Base-by-base conservation (phyloP, 2,329 filamentous ascomycete genomes). In the Ophiostoma sp. region DNA sequence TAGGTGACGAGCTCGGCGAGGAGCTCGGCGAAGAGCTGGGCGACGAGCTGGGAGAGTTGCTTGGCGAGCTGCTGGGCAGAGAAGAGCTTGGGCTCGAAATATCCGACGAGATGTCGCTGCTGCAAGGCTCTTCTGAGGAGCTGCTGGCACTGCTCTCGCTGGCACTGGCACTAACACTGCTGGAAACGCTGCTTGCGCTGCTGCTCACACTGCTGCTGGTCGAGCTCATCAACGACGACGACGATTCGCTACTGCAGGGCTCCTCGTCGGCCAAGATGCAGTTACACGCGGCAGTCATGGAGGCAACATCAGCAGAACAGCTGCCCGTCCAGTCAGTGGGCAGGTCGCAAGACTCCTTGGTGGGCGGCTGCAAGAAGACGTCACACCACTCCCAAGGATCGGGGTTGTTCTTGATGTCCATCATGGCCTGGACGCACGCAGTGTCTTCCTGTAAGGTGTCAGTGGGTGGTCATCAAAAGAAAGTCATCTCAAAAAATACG, bases 391-490 rank as follows among this genome's bases (percentile, higher is more conserved):
- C 5, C 17, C 70, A 69, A 0, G 75, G 74, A 15, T 76, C 39
- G 0, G 69, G 69, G 45, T 12, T 0, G 33, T 73, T 42, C 8
- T 39, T 25, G 2, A 31, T 19, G 31, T 72, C 50, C 31, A 72
- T 45, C 75, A 76, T 75, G 28, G 74, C 71, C 8, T 69, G 55
- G n/a, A 76, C 72, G 45, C 75, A 76, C 63, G 71, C 69, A 63
- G 71, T 74, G 63, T 69, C 63, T 31, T 72, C 70, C 75, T 75
- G 70, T 48, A 12, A 42, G 5, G 22, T 57, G 48, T 68, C n/a
- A 72, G 70, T 12, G 15, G 1, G 25, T n/a, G 12, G 22, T 3
- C 19, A 22, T 22, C 3, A 0, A 12, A 17, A n/a, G n/a, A 59
- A 36, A 7, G 8, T n/a, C 7, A 15, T 9, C 57, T 17, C 28